Percentiles rank a stretch among this genome's conserved stretches.
These are phyloP conservation scores for Drechslerella coelobrocha DNA, from an alignment of 2,329 filamentous ascomycete genomes.

Conservation along the genomic window DNA sequence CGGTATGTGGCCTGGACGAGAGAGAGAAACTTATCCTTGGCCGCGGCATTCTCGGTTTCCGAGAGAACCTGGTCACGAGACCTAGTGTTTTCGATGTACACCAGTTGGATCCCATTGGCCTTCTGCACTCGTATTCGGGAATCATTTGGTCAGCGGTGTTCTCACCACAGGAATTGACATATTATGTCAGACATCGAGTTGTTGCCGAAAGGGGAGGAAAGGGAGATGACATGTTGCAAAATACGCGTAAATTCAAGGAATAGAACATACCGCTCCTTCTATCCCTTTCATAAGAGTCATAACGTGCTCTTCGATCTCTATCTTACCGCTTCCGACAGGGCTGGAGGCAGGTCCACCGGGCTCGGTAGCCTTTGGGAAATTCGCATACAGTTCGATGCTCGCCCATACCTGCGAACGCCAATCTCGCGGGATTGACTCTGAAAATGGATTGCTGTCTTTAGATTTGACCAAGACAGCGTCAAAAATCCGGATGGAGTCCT, in stretches of 20 bases:
- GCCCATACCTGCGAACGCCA: neutral
- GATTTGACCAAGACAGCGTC: neutral
- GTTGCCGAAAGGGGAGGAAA: too few relatives aligned
- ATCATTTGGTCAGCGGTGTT: neutral
- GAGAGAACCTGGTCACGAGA: neutral
- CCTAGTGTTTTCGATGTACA: neutral
- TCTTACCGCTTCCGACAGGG: neutral
- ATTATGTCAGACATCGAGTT: too few relatives aligned
- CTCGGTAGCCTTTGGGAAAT: neutral
- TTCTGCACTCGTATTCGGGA: neutral
- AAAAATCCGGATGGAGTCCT: neutral
- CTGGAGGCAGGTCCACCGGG: neutral
- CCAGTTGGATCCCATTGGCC: neutral
- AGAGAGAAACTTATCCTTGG: neutral
- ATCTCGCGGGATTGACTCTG: neutral
- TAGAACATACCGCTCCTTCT: neutral
- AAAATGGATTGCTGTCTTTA: neutral
- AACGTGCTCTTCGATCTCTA: neutral
- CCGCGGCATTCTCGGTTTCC: neutral
- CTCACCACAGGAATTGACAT: neutral
- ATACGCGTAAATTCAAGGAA: neutral
- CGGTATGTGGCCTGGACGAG: neutral
- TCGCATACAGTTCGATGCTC: neutral
- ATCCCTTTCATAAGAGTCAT: conserved; percentile 1
- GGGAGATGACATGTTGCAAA: neutral